Evolutionary conservation across 2,329 filamentous ascomycete genomes (phyloP), one percentile per base, ranked within the genome.

Genomic region (Mycosphaerella sp.): DNA sequence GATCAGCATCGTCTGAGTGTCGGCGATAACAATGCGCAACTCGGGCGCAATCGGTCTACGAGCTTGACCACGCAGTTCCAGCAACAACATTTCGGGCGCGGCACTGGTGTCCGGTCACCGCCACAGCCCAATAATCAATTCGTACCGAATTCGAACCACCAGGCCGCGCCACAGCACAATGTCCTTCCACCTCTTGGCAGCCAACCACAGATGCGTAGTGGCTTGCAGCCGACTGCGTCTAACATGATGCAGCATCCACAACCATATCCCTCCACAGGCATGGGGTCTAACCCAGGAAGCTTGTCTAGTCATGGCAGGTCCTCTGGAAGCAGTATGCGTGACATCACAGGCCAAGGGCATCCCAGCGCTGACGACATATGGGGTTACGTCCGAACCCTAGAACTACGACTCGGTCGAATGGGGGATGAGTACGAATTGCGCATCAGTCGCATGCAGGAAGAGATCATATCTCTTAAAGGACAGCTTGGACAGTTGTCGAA

Each of bases 331-430:
- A 83, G 80, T 62, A 80, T 80, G 57, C 80, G 79, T 55, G 88
- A 87, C 60, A 75, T 88, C 54, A 84, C 88, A 66, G 62, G 61
- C 73, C 80, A 46, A 71, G 81, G 56, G 12, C 58, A 57, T 16
- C 44, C 28, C 14, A 34, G 14, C 2, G 13, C 36, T 12, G 44
- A 48, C 16, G 82, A 81, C 37, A 72, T 90, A 7, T 89, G 84
- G 84, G 72, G 76, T 3, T 89, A 89, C 62, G 79, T 90, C 30
- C 82, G 87, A 50, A 77, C 76, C 14, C 73, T 91, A 44, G 86
- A 91, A 63, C 78, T 62, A 30, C 67, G 71, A 14, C 71, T 76
- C 65, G 65, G 66, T 14, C 61, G 69, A 21, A 73, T 73, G 67
- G 69, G 72, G 51, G 72, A 75, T 59, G 74, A 76, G 51, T 71